These are phyloP conservation scores for Boletellus emodensis DNA, from an alignment of 768 basidiomycete species.

Conservation along the genomic window DNA sequence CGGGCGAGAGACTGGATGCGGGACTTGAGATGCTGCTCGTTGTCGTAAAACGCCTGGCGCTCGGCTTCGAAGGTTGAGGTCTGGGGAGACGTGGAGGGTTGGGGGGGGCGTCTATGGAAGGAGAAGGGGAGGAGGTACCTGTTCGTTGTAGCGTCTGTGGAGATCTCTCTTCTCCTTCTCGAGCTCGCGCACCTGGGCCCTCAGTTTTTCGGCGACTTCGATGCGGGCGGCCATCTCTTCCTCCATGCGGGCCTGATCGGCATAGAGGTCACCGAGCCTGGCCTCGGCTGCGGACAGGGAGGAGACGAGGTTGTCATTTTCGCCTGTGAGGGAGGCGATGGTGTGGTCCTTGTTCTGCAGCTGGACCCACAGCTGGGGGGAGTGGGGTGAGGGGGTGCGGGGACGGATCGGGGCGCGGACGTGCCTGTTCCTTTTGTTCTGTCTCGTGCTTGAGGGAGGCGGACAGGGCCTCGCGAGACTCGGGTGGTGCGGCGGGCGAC, in stretches of 20 bases:
- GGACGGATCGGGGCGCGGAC: constrained; percentile 15
- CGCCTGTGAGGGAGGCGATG: constrained; percentile 53
- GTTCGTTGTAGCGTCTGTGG: constrained; percentile 82
- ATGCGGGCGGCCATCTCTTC: constrained; percentile 77
- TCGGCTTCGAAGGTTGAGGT: constrained; percentile 88
- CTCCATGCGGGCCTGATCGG: constrained; percentile 79
- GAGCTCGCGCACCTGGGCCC: constrained; percentile 75
- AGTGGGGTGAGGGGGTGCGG: constrained; percentile 9
- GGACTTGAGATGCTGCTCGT: constrained; percentile 89
- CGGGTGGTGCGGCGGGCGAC: constrained; percentile 36
- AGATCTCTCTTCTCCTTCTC: constrained; percentile 87
- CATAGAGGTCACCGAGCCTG: constrained; percentile 74
- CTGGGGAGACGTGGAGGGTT: constrained; percentile 37
- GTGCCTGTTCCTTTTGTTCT: constrained; percentile 76
- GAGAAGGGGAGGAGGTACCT: constrained; percentile 43
- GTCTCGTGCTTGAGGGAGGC: constrained; percentile 71
- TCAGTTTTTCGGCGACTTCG: constrained; percentile 78
- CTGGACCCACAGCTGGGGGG: constrained; percentile 64
- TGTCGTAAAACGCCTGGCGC: constrained; percentile 88
- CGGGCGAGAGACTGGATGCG: constrained; percentile 78
- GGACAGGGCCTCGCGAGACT: constrained; percentile 53
- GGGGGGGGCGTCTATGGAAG: constrained; percentile 13
- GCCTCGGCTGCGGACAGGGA: constrained; percentile 65
- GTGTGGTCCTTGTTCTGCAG: constrained; percentile 77
- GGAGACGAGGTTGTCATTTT: constrained; percentile 63